Conservation (phyloP, 1,139 yeast genomes). For the Magnusiomyces magnusii region DNA sequence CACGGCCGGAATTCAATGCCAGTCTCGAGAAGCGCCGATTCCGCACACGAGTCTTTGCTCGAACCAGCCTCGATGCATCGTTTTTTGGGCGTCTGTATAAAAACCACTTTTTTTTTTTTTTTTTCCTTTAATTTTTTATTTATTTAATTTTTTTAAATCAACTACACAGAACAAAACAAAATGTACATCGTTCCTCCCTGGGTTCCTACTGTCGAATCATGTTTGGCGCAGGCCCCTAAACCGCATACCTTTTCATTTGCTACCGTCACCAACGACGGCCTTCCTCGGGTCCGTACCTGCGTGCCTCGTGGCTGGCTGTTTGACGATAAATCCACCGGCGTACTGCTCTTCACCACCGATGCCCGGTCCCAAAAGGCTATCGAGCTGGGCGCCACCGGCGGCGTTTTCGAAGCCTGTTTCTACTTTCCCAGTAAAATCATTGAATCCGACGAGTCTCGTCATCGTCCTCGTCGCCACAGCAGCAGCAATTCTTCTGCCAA, state of each 20-base stretch:
- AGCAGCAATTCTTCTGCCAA: too few relatives aligned
- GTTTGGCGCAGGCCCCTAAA: constrained; percentile 22
- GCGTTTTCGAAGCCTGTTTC: constrained; percentile 64
- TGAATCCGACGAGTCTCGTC: not conserved
- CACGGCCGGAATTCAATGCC: too few relatives aligned
- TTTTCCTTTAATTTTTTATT: not conserved
- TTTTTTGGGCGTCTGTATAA: not conserved
- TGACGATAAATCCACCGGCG: constrained; percentile 58
- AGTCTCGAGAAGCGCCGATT: too few relatives aligned
- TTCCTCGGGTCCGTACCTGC: constrained; percentile 62
- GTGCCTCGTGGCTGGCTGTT: constrained; percentile 71
- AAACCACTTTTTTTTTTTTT: not conserved
- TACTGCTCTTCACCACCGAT: constrained; percentile 66
- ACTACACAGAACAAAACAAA: not conserved
- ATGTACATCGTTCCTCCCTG: constrained; percentile 28
- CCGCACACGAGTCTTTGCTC: not conserved
- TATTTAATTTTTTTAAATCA: not conserved
- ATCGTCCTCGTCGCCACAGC: too few relatives aligned
- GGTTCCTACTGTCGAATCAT: constrained; percentile 25
- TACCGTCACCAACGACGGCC: constrained; percentile 50
- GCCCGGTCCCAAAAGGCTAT: constrained; percentile 55
- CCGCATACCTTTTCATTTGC: constrained; percentile 52
- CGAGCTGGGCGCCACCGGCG: constrained; percentile 45
- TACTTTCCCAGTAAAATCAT: constrained; percentile 41
- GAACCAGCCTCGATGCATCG: not conserved